Conservation (phyloP, 129 eudicot genomes). For the Flaveria linearis region DNA sequence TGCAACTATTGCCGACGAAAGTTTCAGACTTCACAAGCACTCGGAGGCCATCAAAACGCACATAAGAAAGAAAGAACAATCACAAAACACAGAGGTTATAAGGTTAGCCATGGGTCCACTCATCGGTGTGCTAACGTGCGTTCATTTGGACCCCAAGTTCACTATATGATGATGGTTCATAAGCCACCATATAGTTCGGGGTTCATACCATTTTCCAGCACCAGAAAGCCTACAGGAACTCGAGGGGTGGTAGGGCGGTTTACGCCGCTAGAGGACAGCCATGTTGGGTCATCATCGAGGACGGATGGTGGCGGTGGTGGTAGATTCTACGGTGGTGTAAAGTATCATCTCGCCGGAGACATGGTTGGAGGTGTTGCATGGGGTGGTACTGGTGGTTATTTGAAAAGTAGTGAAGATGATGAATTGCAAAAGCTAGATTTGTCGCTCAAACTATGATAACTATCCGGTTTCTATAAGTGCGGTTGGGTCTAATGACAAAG, state of each 20-base stretch:
- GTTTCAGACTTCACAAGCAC: constrained; percentile 78
- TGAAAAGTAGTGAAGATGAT: constrained; percentile 46
- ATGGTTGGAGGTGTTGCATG: constrained; percentile 40
- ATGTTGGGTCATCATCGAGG: constrained; percentile 20
- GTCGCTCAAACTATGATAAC: constrained; percentile 60
- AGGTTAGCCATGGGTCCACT: constrained; percentile 11
- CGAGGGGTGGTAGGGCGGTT: background rate
- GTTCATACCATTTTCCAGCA: constrained; percentile 29
- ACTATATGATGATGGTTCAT: constrained; percentile 55
- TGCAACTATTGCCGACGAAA: constrained; percentile 76
- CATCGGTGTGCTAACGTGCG: constrained; percentile 33
- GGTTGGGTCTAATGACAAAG: no score
- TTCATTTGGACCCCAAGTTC: constrained; percentile 66
- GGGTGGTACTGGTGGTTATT: constrained; percentile 27
- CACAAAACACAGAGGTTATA: constrained; percentile 40
- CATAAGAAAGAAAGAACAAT: constrained; percentile 67
- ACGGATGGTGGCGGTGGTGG: constrained; percentile 33
- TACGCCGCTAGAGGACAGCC: constrained; percentile 25
- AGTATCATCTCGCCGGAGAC: constrained; percentile 32
- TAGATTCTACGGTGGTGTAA: background rate
- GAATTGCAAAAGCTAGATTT: constrained; percentile 62
- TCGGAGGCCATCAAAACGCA: constrained; percentile 93
- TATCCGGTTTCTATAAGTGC: background rate
- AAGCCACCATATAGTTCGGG: constrained; percentile 31
- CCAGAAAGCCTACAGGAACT: constrained; percentile 43